phyloP scores from a whole-genome alignment of 2,329 filamentous ascomycete species.

The Trichoderma breve region DNA sequence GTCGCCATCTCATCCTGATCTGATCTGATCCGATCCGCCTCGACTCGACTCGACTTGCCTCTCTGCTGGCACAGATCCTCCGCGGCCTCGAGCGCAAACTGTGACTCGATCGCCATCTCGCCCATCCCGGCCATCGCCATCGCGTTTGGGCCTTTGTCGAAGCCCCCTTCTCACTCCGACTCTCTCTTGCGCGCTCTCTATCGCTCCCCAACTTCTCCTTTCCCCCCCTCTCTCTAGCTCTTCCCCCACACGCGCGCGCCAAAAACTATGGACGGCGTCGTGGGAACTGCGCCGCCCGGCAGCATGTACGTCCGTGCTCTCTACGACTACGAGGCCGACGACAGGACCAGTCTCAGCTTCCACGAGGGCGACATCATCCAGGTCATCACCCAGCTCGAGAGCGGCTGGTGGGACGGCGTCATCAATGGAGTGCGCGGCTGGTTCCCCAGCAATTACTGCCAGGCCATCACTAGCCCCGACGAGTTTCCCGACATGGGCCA shows the following conservation, averaged over 20 bases:
- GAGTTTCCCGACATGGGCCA: slow-evolving; percentile 64
- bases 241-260: slow-evolving; percentile 19
- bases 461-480: slow-evolving; percentile 74
- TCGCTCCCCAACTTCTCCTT: not conserved
- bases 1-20: slow-evolving; percentile 30
- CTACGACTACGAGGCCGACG: slow-evolving; percentile 97
- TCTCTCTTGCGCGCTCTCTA: slow-evolving; percentile 20
- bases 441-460: slow-evolving; percentile 99
- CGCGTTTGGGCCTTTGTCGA: not conserved
- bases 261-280: slow-evolving; percentile 57
- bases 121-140: not conserved
- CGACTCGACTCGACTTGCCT: slow-evolving; percentile 21
- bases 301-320: slow-evolving; percentile 91
- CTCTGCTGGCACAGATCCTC: slow-evolving; percentile 33
- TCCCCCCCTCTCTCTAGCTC: slow-evolving; percentile 24
- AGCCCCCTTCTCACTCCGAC: not conserved
- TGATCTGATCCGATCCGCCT: too few species aligned
- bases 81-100: slow-evolving; percentile 32
- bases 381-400: slow-evolving; percentile 96
- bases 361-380: slow-evolving; percentile 96
- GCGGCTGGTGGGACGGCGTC: slow-evolving; percentile 98
- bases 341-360: slow-evolving; percentile 94
- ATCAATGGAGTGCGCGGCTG: slow-evolving; percentile 95
- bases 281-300: slow-evolving; percentile 58
- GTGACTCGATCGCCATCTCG: slow-evolving; percentile 12